phyloP scores from a whole-genome alignment of 2,329 filamentous ascomycete genomes.

The Diaporthe sp. region DNA sequence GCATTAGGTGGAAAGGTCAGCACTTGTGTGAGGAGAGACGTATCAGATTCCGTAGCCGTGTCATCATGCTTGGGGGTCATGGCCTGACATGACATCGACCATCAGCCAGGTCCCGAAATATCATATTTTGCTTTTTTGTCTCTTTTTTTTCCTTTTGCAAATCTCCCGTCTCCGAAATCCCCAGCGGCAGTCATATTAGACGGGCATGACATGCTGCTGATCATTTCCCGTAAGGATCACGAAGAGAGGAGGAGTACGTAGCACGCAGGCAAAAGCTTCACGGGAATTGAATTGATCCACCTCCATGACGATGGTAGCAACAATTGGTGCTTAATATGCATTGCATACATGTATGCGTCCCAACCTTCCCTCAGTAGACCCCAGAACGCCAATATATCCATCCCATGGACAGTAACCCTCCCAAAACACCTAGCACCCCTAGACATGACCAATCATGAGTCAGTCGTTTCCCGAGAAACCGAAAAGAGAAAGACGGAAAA shows the following conservation, averaged over 20 bases:
- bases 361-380: background rate
- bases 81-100: slow-evolving; percentile 23
- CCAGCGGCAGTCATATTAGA: background rate
- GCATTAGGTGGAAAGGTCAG: slow-evolving; percentile 8
- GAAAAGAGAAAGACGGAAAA: background rate
- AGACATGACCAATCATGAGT: background rate
- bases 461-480: slow-evolving; percentile 1
- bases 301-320: slow-evolving; percentile 1
- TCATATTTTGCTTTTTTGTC: background rate
- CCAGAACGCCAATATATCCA: slow-evolving; percentile 2
- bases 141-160: background rate
- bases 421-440: background rate
- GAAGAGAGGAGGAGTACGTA: background rate
- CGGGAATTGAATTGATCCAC: slow-evolving; percentile 11
- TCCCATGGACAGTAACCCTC: slow-evolving; percentile 3
- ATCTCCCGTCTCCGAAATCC: background rate
- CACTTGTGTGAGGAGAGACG: slow-evolving; percentile 7
- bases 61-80: slow-evolving; percentile 15
- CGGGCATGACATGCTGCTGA: slow-evolving; percentile 2
- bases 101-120: background rate
- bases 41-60: slow-evolving; percentile 23
- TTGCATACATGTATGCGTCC: slow-evolving; percentile 5
- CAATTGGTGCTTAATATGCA: background rate
- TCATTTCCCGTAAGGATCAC: background rate
- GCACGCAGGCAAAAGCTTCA: slow-evolving; percentile 10